Evolutionary conservation across 495 filamentous ascomycete species (phyloP), one percentile per base, ranked within the genome.

Genomic region (Aspergillus mulundensis): DNA sequence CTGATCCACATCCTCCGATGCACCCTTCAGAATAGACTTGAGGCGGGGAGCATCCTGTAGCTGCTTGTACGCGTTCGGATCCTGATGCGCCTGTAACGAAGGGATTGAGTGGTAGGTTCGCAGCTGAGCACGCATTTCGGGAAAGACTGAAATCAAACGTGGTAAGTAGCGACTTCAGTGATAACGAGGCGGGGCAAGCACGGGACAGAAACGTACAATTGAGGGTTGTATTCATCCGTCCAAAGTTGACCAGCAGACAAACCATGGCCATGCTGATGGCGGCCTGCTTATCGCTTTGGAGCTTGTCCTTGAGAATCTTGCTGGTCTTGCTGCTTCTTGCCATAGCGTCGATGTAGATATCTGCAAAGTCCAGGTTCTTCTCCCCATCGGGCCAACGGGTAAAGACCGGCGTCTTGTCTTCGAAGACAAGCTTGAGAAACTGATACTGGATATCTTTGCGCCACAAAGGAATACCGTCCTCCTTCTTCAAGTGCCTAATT

Each of bases 191-290:
- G 21, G 25, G 15, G 16, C 19, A 32, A 18, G 20, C 34, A 14
- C 32, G 24, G 23, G 49, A 42, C 49, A 57, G 56, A 42, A 54
- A 67, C 82, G 61, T 78, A 97, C 93, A 98, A 70, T 98, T 98
- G 20, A 98, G 76, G 0, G 94, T 98, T 15, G 94, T 98, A 71
- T 98, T 98, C 95, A 98, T 98, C 56, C 94, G 81, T 41, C 94
- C 94, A 59, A 98, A 87, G 68, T 98, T 98, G 64, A 98, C 94
- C 66, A 98, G 75, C 64, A 98, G 74, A 76, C 94, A 98, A 55
- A 98, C 91, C 94, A 98, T 98, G 8, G 94, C 94, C 95, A 98
- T 98, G 65, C 88, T 90, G 67, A 95, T 88, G 25, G 95, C 94
- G 41, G 90, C 91, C 53, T 88, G 84, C 62, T 90, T 87, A 68